phyloP scores from a whole-genome alignment of 2,329 filamentous ascomycete genomes.

The Hymenoscyphus albidus region DNA sequence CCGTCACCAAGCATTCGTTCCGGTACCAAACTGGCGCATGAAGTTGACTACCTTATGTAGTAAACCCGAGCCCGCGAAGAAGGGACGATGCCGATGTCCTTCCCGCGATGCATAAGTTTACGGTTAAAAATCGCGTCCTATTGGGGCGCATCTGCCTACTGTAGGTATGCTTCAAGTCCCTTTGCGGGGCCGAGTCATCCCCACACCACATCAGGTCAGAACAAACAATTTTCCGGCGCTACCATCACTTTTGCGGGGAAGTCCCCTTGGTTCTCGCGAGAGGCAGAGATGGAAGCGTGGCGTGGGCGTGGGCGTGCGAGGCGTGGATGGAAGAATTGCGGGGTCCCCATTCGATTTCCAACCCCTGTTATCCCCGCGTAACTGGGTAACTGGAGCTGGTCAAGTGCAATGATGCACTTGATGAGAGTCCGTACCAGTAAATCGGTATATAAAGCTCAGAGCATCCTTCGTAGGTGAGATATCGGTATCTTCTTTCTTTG shows the following conservation, averaged over 20 bases:
- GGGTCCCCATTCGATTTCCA: slow-evolving; percentile 9
- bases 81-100: too few species aligned
- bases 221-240: slow-evolving; percentile 10
- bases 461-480: background rate
- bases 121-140: background rate
- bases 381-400: background rate
- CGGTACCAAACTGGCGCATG: too few species aligned
- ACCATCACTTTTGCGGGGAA: slow-evolving; percentile 15
- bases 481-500: background rate
- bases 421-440: background rate
- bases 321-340: slow-evolving; percentile 13
- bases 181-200: slow-evolving; percentile 10
- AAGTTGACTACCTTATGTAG: too few species aligned
- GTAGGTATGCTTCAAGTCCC: background rate
- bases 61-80: too few species aligned
- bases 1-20: background rate
- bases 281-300: background rate
- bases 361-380: background rate
- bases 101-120: too few species aligned
- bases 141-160: slow-evolving; percentile 17
- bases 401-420: background rate
- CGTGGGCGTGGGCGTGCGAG: background rate
- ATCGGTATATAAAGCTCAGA: background rate
- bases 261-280: background rate
- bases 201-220: background rate